Evolutionary conservation across 2,329 filamentous ascomycete species (phyloP), one percentile per base, ranked within the genome.

Genomic region (Aureobasidium namibiae): DNA sequence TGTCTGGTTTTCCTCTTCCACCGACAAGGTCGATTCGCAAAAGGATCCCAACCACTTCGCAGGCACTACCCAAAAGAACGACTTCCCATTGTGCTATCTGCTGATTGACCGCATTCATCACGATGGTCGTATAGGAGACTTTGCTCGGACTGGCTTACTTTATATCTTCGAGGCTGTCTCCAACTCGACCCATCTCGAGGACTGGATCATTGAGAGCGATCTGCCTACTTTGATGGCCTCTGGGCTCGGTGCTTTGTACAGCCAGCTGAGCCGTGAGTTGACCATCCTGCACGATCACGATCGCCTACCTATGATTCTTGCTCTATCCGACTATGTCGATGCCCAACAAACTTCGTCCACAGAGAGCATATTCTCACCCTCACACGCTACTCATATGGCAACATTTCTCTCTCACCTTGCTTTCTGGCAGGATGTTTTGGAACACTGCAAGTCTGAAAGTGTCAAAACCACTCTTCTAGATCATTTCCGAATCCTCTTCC

Each of bases 351-450:
- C 84, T 64, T 80, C 85, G 66, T 83, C 90, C 67, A 82, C 92
- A 64, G 83, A 90, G 67, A 85, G 84, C 73, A 86, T 90, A 50
- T 86, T 88, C 70, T 85, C 87, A 2, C 77, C 82, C 1, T 84
- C 90, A 61, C 91, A 95, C 63, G 88, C 90, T 67, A 82, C 85
- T n/a, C 90, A 96, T 67, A 83, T 97, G 68, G 86, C 92, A 58
- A 95, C 92, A 0, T 99, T 99, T 68, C 80, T 99, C 42, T 96
- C 94, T 0, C 95, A 97, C 69, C 80, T 99, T 50, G 79, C 95
- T 6, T 99, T 99, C 70, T 99, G 94, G 94, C 94, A 99, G 74
- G 94, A 99, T 72, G 92, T 96, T 34, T 78, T 99, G 62, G 94
- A 97, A 71, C 92, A 97, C 73, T 99, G 94, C 75, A 85, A 86